Evolutionary conservation across 331 rosid genomes (phyloP).

Genomic region (Ulmus americana): DNA sequence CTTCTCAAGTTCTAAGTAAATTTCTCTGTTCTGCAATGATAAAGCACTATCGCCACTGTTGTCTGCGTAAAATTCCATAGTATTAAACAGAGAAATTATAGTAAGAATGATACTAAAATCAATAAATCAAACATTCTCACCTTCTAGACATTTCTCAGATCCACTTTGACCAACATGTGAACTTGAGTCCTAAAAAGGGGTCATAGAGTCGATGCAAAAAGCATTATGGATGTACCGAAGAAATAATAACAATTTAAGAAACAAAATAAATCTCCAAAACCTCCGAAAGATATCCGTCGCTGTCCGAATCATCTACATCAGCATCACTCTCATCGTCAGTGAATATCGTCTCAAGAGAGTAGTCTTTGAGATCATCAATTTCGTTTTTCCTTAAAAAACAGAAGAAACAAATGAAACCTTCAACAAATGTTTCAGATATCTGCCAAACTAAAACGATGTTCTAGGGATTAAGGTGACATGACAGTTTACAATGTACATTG

Average conservation of each 20-base stretch:
- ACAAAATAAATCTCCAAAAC: slow-evolving; percentile 34
- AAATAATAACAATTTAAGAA: slow-evolving; percentile 8
- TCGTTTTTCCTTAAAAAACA: slow-evolving; percentile 33
- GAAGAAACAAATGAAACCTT: neutral
- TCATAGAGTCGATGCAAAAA: slow-evolving; percentile 16
- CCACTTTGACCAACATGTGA: slow-evolving; percentile 28
- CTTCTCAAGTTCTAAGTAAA: slow-evolving; percentile 46
- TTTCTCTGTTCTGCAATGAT: slow-evolving; percentile 47
- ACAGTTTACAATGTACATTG: neutral
- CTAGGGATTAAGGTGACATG: neutral
- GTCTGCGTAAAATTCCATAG: slow-evolving; percentile 39
- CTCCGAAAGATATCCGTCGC: slow-evolving; percentile 89
- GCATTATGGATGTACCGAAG: neutral
- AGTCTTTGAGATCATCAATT: slow-evolving; percentile 30
- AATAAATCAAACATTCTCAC: slow-evolving; percentile 35
- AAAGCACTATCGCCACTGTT: slow-evolving; percentile 35
- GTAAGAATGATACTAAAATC: neutral
- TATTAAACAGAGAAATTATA: neutral
- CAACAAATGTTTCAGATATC: neutral
- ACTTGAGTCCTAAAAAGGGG: slow-evolving; percentile 47
- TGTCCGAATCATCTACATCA: slow-evolving; percentile 57
- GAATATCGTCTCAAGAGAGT: slow-evolving; percentile 53
- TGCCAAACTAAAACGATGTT: neutral
- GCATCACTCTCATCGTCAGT: slow-evolving; percentile 52
- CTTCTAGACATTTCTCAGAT: slow-evolving; percentile 31